Base-by-base conservation (phyloP, 176 grass and related monocot genomes). In the Paspalum notatum region DNA sequence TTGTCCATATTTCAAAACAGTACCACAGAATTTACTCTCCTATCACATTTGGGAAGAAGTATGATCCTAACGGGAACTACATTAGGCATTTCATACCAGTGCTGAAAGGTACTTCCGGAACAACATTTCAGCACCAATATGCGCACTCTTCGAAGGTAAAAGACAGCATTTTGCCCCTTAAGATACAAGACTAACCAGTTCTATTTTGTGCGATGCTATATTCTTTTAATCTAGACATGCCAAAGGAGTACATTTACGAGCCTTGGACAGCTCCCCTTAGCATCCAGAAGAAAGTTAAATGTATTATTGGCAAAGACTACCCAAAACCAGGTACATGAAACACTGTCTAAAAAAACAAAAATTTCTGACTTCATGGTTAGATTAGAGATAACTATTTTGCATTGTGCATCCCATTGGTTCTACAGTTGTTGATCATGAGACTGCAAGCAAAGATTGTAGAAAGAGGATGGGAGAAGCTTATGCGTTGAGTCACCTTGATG, bases 1-100 rank as follows among this genome's bases (percentile, higher is more conserved):
- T 76, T 1, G 4, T 5, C 40, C 26, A 2, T 70, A 38, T 17
- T 59, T 74, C 9, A 12, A 52, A 68, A 85, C 43, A 95, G 96
- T 99, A 93, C 52, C 83, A 93, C 38, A 79, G 90, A 83, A 90
- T 99, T 70, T 95, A 99, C 68, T 95, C 96, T 62, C 96, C 96
- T 44, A 88, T 91, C 32, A 93, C 90, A 46, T 95, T 99, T 17
- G 90, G 96, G 49, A 95, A 91, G 85, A 95, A 99, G 72, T 95
- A 99, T 58, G 96, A 99, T 84, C 90, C 92, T 45, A 80, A 90
- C 2, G 92, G 92, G 61, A 93, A 93, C 32, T 95, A 91, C 82
- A 91, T 93, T 60, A 88, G 90, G 24, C 90, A 99, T 81, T 99
- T 99, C 79, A 83, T 95, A 24, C 96, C 96, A 1, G 76, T 74